Evolutionary conservation across 176 grass and related monocot genomes (phyloP), one percentile per base, ranked within the genome.

Genomic region (Oryza glaberrima): DNA sequence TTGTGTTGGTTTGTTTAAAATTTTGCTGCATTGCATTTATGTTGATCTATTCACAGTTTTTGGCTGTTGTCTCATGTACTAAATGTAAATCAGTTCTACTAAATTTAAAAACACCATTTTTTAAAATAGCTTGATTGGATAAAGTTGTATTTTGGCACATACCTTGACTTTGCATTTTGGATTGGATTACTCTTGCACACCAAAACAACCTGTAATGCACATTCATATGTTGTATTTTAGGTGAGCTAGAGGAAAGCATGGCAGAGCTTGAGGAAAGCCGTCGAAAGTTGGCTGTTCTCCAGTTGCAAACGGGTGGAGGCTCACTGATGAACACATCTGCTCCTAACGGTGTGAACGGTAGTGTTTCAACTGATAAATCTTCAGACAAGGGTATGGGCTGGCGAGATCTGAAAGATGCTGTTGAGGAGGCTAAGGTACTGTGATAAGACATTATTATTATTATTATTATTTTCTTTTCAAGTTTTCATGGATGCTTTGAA

Each of bases 261-360:
- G 91, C 89, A 61, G 96, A 95, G 73, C 93, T 98, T 54, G 96
- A 98, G 88, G 93, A 95, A 91, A 98, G 91, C 79, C 91, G 77
- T 73, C 83, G 93, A n/a, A 98, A 95, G 88, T 88, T 98, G 79
- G 93, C 87, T 90, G 90, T 98, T 78, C 87, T 93, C 44, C 96
- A 98, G 72, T 90, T 98, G 85, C 87, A 98, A 82, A 93, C 75
- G 75, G 89, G 93, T 88, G 96, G 93, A 54, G 47, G 91, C 77
- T 98, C 81, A 45, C 25, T 90, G 11, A 83, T 90, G 79, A 87
- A 92, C 80, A 43, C 78, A 75, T 92, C 89, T 30, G 41, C 82
- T 78, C 74, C 84, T 75, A 94, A 82, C 83, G 40, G 74, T 76
- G 81, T 85, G 47, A 98, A 95, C 81, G 96, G 96, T 83, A 85